These are phyloP conservation scores for Sphagnum magellanicum DNA, from an alignment of 228 moss, liverwort and hornwort genomes.

Conservation along the genomic window DNA sequence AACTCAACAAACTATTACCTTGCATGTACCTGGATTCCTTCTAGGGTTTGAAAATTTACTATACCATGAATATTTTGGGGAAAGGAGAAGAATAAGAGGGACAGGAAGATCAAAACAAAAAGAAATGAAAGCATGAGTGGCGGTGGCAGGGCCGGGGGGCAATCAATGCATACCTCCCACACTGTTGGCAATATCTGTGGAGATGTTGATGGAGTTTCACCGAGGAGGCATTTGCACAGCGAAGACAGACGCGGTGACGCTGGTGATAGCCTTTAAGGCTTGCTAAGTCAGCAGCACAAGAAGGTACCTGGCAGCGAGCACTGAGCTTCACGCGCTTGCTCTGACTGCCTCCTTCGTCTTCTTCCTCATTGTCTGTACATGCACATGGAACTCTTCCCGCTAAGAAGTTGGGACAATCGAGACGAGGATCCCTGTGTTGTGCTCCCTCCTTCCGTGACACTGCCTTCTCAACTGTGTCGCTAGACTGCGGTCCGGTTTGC, in stretches of 20 bases:
- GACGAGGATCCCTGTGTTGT: constrained; percentile 50
- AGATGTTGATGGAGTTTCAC: constrained; percentile 68
- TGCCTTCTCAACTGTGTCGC: constrained; percentile 45
- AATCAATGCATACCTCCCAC: constrained; percentile 71
- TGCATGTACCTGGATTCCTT: no score
- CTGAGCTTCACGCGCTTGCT: constrained; percentile 71
- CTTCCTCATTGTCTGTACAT: constrained; percentile 90
- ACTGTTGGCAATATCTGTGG: constrained; percentile 98
- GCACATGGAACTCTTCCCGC: constrained; percentile 90
- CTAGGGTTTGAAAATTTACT: no score
- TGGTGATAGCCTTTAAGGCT: constrained; percentile 89
- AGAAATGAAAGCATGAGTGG: neutral
- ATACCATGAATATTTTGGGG: neutral
- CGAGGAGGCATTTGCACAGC: constrained; percentile 85
- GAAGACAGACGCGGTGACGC: constrained; percentile 89
- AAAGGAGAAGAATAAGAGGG: neutral
- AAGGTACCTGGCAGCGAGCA: constrained; percentile 86
- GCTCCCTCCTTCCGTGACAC: constrained; percentile 32
- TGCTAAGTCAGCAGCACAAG: constrained; percentile 71
- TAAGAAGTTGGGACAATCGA: constrained; percentile 87
- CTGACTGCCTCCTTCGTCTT: constrained; percentile 66
- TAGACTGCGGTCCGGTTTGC: constrained; percentile 36
- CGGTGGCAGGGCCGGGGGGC: no score
- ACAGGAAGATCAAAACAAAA: neutral
- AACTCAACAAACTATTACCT: no score